Conservation (phyloP, 139 green algal genomes). For the Zygnema circumcarinatum region DNA sequence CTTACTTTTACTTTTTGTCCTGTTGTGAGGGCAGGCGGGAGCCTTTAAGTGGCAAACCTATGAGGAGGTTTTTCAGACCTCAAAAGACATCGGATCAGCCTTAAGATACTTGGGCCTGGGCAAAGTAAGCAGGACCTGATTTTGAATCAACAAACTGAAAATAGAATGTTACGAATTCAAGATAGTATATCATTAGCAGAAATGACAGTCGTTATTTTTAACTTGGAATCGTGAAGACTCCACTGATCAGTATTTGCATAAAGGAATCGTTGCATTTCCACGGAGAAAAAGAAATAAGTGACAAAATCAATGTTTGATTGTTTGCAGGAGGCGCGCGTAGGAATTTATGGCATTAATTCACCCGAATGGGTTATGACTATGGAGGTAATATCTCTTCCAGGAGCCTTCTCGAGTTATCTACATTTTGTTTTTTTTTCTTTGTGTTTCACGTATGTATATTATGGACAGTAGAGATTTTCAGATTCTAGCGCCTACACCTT, state of each 20-base stretch:
- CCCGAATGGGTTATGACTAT: conserved; percentile 51
- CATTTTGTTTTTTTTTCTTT: too few relatives aligned
- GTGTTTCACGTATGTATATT: too few relatives aligned
- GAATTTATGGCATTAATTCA: conserved; percentile 53
- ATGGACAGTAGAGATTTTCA: too few relatives aligned
- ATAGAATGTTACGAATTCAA: too few relatives aligned
- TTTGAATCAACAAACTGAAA: too few relatives aligned
- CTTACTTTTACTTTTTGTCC: conserved; percentile 8
- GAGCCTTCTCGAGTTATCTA: too few relatives aligned
- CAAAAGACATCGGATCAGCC: conserved; percentile 13
- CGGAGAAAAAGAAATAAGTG: not conserved
- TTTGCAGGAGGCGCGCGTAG: conserved; percentile 18
- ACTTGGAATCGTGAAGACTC: not conserved
- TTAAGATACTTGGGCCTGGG: conserved; percentile 18
- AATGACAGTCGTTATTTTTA: conserved; percentile 4
- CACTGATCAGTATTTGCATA: not conserved
- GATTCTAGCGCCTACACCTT: too few relatives aligned
- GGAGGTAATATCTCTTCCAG: conserved; percentile 48
- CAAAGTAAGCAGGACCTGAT: conserved; percentile 14
- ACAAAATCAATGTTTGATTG: conserved; percentile 21
- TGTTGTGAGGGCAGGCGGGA: conserved; percentile 14
- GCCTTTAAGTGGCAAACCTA: conserved; percentile 18
- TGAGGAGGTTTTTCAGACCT: not conserved
- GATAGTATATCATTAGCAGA: conserved; percentile 1
- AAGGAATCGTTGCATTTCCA: not conserved